phyloP scores from a whole-genome alignment of 2,329 filamentous ascomycete species.

The Trichoderma cornu-damae region DNA sequence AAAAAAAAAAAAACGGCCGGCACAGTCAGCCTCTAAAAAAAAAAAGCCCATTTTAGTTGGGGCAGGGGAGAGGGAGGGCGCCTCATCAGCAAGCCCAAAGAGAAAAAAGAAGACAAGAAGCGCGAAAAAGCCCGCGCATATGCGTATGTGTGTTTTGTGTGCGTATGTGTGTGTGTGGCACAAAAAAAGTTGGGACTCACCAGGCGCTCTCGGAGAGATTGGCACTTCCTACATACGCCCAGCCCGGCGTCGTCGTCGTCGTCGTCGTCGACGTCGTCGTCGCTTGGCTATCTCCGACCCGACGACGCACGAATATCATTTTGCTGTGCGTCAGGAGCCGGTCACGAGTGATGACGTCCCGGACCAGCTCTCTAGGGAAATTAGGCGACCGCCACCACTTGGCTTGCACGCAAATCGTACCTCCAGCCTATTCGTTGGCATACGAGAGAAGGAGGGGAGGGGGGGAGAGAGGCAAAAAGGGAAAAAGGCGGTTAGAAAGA shows the following conservation, averaged over 20 bases:
- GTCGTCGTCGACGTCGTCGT: no score
- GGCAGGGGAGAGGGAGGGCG: no score
- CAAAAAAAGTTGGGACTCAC: slow-evolving; percentile 43
- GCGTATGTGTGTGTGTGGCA: neutral
- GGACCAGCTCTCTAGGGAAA: slow-evolving; percentile 68
- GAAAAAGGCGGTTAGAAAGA: neutral
- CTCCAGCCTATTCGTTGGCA: slow-evolving; percentile 52
- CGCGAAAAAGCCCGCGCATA: no score
- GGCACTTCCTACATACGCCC: slow-evolving; percentile 84
- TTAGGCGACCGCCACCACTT: slow-evolving; percentile 64
- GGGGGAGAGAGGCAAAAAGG: no score
- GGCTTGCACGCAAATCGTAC: slow-evolving; percentile 74
- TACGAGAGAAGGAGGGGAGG: no score
- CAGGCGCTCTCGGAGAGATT: slow-evolving; percentile 94
- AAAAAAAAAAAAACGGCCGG: slow-evolving; percentile 20
- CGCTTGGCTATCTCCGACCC: slow-evolving; percentile 14
- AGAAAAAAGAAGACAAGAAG: neutral
- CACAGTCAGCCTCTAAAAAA: slow-evolving; percentile 23
- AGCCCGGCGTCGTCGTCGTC: no score
- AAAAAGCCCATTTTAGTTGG: neutral
- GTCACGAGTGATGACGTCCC: slow-evolving; percentile 63
- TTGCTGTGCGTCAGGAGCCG: slow-evolving; percentile 89
- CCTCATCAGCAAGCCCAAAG: slow-evolving; percentile 4
- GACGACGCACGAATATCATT: slow-evolving; percentile 51
- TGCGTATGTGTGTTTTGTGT: no score